Evolutionary conservation across 768 basidiomycete species (phyloP).

Genomic region (Peribolospora kevripleyi): DNA sequence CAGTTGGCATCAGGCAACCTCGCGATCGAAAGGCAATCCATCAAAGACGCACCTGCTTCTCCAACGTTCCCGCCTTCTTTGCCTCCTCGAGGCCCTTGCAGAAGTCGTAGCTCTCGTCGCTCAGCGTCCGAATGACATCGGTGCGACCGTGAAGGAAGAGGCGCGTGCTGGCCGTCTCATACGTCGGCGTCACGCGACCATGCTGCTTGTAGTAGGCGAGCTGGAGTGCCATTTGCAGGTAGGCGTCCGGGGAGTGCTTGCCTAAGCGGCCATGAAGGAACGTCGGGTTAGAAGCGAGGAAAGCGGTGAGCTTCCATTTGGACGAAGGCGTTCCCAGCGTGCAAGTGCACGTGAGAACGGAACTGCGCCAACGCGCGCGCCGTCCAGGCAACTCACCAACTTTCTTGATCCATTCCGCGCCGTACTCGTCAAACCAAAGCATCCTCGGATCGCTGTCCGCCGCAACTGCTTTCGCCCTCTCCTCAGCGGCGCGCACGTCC

Average conservation of each 20-base stretch:
- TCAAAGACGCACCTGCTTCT: slow-evolving; percentile 11
- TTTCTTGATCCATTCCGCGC: slow-evolving; percentile 63
- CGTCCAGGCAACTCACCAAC: slow-evolving; percentile 28
- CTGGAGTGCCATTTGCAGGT: slow-evolving; percentile 73
- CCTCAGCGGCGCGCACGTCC: slow-evolving; percentile 36
- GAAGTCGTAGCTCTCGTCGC: slow-evolving; percentile 46
- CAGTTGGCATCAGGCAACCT: background rate
- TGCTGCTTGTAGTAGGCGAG: slow-evolving; percentile 68
- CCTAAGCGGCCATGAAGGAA: slow-evolving; percentile 18
- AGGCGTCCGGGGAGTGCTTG: slow-evolving; percentile 48
- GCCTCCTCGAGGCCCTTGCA: slow-evolving; percentile 47
- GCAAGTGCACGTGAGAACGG: background rate
- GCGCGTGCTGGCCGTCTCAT: slow-evolving; percentile 75
- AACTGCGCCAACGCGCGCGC: background rate
- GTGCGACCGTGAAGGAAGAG: slow-evolving; percentile 70
- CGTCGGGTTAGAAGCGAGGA: background rate
- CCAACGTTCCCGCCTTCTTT: background rate
- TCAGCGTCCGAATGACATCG: slow-evolving; percentile 60
- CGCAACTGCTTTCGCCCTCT: slow-evolving; percentile 34
- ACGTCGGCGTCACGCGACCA: slow-evolving; percentile 57
- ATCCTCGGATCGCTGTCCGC: slow-evolving; percentile 62
- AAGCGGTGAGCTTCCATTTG: background rate
- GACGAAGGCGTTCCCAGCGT: background rate
- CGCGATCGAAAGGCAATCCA: background rate
- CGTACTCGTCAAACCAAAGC: slow-evolving; percentile 59